These are phyloP conservation scores for Triticum monococcum DNA, from an alignment of 176 grass and related monocot species.

Conservation along the genomic window DNA sequence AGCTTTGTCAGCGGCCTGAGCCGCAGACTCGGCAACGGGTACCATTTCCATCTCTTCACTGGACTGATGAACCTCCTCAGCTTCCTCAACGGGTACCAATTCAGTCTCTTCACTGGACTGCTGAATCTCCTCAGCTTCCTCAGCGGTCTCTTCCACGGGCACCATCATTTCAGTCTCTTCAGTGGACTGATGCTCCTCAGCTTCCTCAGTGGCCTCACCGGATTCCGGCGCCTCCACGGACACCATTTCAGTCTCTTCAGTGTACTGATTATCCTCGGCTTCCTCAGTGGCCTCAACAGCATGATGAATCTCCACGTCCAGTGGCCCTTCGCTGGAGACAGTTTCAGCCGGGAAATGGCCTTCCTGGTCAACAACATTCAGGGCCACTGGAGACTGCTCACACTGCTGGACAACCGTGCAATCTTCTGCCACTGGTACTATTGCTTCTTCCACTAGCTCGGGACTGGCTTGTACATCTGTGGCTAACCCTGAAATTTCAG, in stretches of 20 bases:
- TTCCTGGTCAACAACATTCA: neutral
- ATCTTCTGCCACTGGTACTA: neutral
- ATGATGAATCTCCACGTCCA: neutral
- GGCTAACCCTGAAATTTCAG: neutral
- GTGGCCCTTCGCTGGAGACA: neutral
- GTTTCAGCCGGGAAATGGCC: neutral
- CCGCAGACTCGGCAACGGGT: neutral
- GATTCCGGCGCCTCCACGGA: neutral
- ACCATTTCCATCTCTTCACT: neutral
- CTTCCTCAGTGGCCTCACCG: neutral
- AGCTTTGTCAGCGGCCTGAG: neutral
- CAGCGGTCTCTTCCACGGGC: neutral
- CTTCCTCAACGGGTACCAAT: neutral
- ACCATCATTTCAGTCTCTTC: neutral
- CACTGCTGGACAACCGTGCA: neutral
- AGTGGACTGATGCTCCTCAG: too few species aligned
- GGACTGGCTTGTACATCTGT: neutral
- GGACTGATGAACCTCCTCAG: too few species aligned
- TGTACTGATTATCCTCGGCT: neutral
- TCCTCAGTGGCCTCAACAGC: neutral
- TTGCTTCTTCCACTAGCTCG: neutral
- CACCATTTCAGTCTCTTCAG: neutral
- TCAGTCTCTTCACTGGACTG: neutral
- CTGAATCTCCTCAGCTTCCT: neutral
- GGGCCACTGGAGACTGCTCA: slow-evolving; percentile 1